These are phyloP conservation scores for Carex pumila DNA, from an alignment of 176 grass and related monocot species.

Conservation along the genomic window DNA sequence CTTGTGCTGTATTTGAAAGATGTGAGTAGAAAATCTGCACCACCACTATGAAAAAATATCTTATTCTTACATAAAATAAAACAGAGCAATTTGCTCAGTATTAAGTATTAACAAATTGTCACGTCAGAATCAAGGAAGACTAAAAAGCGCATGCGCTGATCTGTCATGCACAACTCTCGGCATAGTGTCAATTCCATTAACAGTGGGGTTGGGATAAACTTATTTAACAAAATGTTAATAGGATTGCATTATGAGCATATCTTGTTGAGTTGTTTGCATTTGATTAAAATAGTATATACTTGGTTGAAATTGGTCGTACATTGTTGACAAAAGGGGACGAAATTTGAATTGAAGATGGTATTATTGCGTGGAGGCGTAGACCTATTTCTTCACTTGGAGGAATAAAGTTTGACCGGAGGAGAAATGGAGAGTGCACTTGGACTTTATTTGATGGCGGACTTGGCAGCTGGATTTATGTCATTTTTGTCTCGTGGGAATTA, in stretches of 20 bases:
- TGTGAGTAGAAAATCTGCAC: not conserved
- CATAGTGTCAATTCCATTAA: not conserved
- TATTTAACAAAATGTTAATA: not conserved
- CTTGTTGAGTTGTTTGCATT: not conserved
- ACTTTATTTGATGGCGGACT: not conserved
- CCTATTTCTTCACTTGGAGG: not conserved
- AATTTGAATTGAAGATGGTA: not conserved
- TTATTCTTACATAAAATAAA: not conserved
- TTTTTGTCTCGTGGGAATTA: slow-evolving; percentile 9
- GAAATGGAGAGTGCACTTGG: not conserved
- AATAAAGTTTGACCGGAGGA: not conserved
- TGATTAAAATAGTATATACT: not conserved
- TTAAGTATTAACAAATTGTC: not conserved
- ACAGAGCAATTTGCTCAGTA: not conserved
- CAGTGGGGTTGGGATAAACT: not conserved
- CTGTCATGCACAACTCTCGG: not conserved
- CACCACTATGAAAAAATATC: not conserved
- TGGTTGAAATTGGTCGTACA: not conserved
- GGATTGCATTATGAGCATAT: not conserved
- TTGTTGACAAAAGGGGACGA: not conserved
- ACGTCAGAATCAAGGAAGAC: slow-evolving; percentile 3
- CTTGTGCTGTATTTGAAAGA: not conserved
- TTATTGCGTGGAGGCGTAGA: not conserved
- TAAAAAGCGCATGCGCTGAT: not conserved
- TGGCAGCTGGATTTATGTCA: not conserved